Evolutionary conservation across 2,329 filamentous ascomycete species (phyloP).

Genomic region (Ophiostoma ulmi): DNA sequence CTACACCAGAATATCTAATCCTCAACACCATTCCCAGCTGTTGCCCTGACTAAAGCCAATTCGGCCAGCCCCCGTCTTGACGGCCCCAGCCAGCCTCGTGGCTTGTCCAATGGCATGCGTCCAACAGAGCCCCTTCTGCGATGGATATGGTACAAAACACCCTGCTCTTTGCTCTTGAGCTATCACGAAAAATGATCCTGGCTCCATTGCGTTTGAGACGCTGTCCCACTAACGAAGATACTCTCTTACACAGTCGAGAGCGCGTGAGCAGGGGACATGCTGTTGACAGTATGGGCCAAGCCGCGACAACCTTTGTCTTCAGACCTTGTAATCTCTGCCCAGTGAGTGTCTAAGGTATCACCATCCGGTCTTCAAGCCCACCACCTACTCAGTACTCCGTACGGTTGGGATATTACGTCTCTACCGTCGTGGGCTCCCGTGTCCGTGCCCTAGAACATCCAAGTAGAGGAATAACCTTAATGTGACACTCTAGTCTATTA

Average conservation of each 20-base stretch:
- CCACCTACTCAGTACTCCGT: neutral
- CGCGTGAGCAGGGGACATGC: neutral
- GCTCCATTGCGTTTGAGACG: slow-evolving; percentile 32
- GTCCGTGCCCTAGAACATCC: neutral
- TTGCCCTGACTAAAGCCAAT: neutral
- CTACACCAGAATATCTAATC: neutral
- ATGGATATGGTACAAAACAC: slow-evolving; percentile 30
- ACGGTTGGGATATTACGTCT: neutral
- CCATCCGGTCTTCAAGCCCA: neutral
- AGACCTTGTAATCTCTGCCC: neutral
- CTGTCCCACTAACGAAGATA: slow-evolving; percentile 22
- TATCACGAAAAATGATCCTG: slow-evolving; percentile 28
- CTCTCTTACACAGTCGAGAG: slow-evolving; percentile 1
- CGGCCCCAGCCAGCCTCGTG: slow-evolving; percentile 35
- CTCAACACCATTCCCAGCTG: neutral
- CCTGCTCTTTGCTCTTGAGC: slow-evolving; percentile 24
- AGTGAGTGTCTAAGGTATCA: neutral
- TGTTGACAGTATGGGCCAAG: slow-evolving; percentile 9
- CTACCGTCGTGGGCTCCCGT: neutral
- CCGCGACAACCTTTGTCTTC: neutral
- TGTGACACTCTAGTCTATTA: neutral
- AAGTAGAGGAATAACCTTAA: slow-evolving; percentile 10
- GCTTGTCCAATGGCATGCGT: slow-evolving; percentile 32
- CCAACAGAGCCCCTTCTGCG: slow-evolving; percentile 21
- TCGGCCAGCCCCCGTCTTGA: slow-evolving; percentile 12